These are phyloP conservation scores for Silybum marianum DNA, from an alignment of 129 eudicot species.

Conservation along the genomic window DNA sequence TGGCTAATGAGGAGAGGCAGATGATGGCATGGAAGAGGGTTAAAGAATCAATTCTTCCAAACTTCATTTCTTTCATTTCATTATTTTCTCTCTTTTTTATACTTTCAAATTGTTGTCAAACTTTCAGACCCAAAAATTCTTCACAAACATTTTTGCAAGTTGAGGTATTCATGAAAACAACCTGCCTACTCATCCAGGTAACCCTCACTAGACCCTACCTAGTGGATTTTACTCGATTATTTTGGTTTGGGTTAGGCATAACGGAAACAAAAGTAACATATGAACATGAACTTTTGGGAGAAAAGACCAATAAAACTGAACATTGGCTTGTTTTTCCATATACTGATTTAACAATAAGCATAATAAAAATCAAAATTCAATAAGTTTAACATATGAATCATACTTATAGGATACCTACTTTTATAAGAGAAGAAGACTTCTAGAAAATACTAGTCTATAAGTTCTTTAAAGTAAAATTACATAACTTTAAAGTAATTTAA, in stretches of 20 bases:
- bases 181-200: background rate
- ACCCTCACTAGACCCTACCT: no score
- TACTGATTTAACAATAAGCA: background rate
- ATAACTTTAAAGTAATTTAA: background rate
- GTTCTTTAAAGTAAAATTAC: background rate
- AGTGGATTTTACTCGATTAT: background rate
- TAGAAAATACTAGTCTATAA: background rate
- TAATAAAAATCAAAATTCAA: background rate
- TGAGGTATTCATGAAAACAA: background rate
- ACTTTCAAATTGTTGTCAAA: background rate
- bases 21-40: background rate
- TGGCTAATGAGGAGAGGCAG: background rate
- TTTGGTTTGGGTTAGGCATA: background rate
- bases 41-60: background rate
- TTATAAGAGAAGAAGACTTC: background rate
- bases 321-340: background rate
- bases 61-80: background rate
- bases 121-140: background rate
- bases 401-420: background rate
- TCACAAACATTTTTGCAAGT: background rate
- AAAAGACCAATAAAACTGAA: background rate
- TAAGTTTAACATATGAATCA: background rate
- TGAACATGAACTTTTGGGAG: background rate
- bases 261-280: background rate
- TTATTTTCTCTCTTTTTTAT: background rate